phyloP scores from a whole-genome alignment of 208 protist species.

The Herpetomonas samuelpessoai region DNA sequence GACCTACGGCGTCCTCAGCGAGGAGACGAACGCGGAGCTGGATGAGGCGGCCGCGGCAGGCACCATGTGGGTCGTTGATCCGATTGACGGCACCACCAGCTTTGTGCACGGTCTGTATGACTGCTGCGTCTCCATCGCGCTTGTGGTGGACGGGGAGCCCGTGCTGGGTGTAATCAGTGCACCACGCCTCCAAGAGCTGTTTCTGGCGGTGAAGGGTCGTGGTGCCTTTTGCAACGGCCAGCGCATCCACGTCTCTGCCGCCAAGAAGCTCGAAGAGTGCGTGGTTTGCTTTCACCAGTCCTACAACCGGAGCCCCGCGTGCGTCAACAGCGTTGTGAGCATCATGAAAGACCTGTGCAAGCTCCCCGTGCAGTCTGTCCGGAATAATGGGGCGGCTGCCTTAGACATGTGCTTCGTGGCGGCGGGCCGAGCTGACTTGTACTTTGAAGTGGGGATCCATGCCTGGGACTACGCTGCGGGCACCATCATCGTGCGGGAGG shows the following conservation, averaged over 20 bases:
- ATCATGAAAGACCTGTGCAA: conserved; percentile 64
- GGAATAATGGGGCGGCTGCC: conserved; percentile 65
- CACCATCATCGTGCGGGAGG: conserved; percentile 82
- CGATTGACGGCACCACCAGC: conserved; percentile 77
- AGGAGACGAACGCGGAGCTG: conserved; percentile 39
- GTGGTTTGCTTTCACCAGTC: conserved; percentile 68
- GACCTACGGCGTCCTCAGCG: conserved; percentile 59
- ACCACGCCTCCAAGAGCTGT: conserved; percentile 79
- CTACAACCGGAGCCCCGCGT: conserved; percentile 45
- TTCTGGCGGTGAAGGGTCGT: conserved; percentile 65
- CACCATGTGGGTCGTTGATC: conserved; percentile 85
- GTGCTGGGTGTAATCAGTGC: conserved; percentile 78
- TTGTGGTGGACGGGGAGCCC: conserved; percentile 64
- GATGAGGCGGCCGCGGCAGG: conserved; percentile 29
- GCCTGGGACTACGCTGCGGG: conserved; percentile 81
- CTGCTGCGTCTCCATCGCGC: conserved; percentile 83
- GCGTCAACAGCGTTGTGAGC: conserved; percentile 42
- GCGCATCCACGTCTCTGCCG: conserved; percentile 71
- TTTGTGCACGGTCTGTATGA: conserved; percentile 85
- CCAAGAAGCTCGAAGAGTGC: conserved; percentile 33
- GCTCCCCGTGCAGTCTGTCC: conserved; percentile 68
- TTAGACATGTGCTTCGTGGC: conserved; percentile 90
- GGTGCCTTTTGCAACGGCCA: conserved; percentile 87
- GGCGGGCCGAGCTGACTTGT: conserved; percentile 65
- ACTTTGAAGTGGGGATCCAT: conserved; percentile 73